A percentile compares a stretch with the other conserved stretches of the same genome.
Evolutionary conservation across 1,284 basidiomycete genomes (phyloP).

Genomic region (Ceraceosorus guamensis): DNA sequence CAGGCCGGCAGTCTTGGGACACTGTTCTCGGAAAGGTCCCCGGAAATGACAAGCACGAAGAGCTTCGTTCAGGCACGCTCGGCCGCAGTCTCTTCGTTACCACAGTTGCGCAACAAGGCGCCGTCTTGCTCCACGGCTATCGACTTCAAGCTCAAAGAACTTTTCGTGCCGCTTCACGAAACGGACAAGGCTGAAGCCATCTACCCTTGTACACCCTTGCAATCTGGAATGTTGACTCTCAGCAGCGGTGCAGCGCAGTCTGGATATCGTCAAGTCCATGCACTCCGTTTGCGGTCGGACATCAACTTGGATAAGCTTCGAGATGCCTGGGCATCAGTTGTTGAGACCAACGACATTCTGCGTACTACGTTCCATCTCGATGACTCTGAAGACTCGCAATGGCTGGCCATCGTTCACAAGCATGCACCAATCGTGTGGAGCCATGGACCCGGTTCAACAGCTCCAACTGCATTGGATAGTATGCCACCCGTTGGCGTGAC

Average conservation of each 20-base stretch:
- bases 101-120: too few species aligned
- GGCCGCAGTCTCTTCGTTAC: too few species aligned
- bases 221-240: constrained; percentile 44
- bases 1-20: too few species aligned
- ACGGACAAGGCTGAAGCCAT: background rate
- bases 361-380: constrained; percentile 34
- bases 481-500: too few species aligned
- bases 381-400: constrained; percentile 9
- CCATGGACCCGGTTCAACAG: background rate
- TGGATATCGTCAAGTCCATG: constrained; percentile 1
- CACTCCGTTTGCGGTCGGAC: background rate
- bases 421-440: constrained; percentile 1
- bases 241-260: constrained; percentile 19
- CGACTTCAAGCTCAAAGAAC: too few species aligned
- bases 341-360: constrained; percentile 29
- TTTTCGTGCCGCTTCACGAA: background rate
- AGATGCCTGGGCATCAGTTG: constrained; percentile 24
- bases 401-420: constrained; percentile 12
- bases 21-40: too few species aligned
- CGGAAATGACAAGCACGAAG: too few species aligned
- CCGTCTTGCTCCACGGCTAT: background rate
- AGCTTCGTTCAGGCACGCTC: too few species aligned
- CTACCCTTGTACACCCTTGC: constrained; percentile 41
- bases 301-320: background rate
- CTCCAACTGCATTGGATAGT: too few species aligned